Evolutionary conservation across 2,329 filamentous ascomycete species (phyloP), one percentile per base, ranked within the genome.

Genomic region (Apiospora kogelbergensis): DNA sequence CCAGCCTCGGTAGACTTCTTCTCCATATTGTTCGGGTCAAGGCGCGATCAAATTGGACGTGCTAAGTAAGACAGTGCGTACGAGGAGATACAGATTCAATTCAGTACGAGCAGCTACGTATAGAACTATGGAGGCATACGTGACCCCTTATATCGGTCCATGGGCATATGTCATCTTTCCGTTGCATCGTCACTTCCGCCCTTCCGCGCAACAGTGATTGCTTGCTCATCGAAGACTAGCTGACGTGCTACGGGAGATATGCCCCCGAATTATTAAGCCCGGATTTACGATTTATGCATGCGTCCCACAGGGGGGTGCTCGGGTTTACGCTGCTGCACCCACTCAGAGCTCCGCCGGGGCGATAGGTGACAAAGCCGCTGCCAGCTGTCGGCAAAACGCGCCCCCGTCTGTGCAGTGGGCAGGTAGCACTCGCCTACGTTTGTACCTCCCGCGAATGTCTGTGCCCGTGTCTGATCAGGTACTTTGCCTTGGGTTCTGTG

Each of bases 261-360:
- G 17, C 20, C 11, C 53, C 53, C 53, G 53, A 37, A 60, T 60
- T 60, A 60, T 60, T 60, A 60, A 60, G 53, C 53, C 53, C 53
- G 53, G 53, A 22, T 22, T 60, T 60, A 37, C 20, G 26, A 6
- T 33, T 33, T 33, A 33, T 33, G 33, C 24, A 57, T n/a, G 24
- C 48, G 48, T 17, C 24, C 48, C 48, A 53, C 48, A 57, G 26
- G 30, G 30, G 15, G 15, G 26, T n/a, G 26, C 1, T 26, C 53
- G 53, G 53, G 30, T 22, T 60, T 60, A 60, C 30, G 15, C 20
- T n/a, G 17, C 30, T 37, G 20, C 53, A 6, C 20, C 20, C 26
- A 7, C 46, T 30, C 40, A 42, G 11, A 42, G 10, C 15, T 20
- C 17, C 13, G 13, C 40, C 3, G 15, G 30, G 30, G 46, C 24